Evolutionary conservation across 441 rosid species (phyloP).

Genomic region (Erodium moschatum): DNA sequence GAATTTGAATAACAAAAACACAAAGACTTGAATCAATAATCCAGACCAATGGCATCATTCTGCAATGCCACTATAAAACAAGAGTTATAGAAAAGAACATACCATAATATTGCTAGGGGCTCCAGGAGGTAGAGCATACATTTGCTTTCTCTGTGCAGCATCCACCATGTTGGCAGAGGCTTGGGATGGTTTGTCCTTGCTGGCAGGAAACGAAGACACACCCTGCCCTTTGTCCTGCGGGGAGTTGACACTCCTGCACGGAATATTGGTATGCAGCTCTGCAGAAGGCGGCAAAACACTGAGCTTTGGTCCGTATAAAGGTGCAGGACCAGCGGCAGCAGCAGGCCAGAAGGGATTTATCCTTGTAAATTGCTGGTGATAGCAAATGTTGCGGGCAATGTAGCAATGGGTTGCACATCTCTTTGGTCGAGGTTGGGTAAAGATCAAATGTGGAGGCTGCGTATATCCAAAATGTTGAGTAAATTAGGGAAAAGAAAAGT

Average conservation of each 20-base stretch:
- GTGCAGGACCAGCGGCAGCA: slow-evolving; percentile 65
- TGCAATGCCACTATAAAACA: neutral
- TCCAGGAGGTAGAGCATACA: slow-evolving; percentile 67
- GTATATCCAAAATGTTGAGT: neutral
- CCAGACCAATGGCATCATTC: too few species aligned
- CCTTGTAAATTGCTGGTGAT: slow-evolving; percentile 64
- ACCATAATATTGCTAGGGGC: slow-evolving; percentile 73
- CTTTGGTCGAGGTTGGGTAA: slow-evolving; percentile 71
- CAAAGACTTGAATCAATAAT: too few species aligned
- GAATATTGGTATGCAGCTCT: slow-evolving; percentile 49
- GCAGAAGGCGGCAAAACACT: slow-evolving; percentile 53
- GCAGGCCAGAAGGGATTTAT: slow-evolving; percentile 82
- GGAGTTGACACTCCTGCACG: slow-evolving; percentile 39
- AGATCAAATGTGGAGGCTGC: slow-evolving; percentile 70
- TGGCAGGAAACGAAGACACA: slow-evolving; percentile 36
- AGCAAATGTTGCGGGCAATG: slow-evolving; percentile 67
- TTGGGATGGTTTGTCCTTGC: slow-evolving; percentile 51
- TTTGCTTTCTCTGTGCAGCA: slow-evolving; percentile 67
- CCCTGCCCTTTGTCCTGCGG: slow-evolving; percentile 51
- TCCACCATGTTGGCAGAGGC: slow-evolving; percentile 37
- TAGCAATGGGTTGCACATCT: slow-evolving; percentile 93
- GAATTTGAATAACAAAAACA: neutral
- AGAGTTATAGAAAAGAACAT: slow-evolving; percentile 14
- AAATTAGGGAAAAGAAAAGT: too few species aligned
- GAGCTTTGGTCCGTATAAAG: slow-evolving; percentile 72